Evolutionary conservation across 169 alveolate species (phyloP).

Genomic region (Miamiensis avidus): DNA sequence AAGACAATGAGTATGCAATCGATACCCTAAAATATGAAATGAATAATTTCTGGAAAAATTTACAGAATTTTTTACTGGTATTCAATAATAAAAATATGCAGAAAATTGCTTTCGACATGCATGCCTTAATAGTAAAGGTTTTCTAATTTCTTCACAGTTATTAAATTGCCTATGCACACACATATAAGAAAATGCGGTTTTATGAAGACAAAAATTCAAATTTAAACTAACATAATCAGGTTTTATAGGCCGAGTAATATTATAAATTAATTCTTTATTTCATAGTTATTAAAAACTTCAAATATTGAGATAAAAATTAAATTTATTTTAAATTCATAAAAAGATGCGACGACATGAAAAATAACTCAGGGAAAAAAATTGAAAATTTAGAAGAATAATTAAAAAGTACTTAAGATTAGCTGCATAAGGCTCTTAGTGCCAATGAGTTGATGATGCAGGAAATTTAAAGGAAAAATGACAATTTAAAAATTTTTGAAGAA

Average conservation of each 20-base stretch:
- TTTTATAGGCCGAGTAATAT: not conserved
- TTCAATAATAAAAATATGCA: too few species aligned
- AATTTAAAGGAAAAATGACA: too few species aligned
- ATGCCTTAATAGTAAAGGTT: not conserved
- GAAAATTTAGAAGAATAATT: not conserved
- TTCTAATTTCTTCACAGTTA: not conserved
- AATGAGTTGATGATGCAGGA: not conserved
- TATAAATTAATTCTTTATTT: too few species aligned
- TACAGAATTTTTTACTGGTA: too few species aligned
- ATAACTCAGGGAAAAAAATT: too few species aligned
- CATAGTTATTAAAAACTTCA: too few species aligned
- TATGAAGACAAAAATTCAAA: not conserved
- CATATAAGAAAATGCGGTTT: not conserved
- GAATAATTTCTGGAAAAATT: not conserved
- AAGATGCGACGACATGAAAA: not conserved
- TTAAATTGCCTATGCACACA: not conserved
- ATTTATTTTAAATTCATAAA: too few species aligned
- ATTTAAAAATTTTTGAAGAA: not conserved
- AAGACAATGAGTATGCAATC: not conserved
- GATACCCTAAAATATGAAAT: not conserved
- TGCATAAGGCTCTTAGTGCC: not conserved
- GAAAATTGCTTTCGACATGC: not conserved
- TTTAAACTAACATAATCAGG: not conserved
- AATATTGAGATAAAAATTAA: too few species aligned
- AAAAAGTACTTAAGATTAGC: not conserved